phyloP scores from a whole-genome alignment of 768 basidiomycete species.

The Russula lepida region DNA sequence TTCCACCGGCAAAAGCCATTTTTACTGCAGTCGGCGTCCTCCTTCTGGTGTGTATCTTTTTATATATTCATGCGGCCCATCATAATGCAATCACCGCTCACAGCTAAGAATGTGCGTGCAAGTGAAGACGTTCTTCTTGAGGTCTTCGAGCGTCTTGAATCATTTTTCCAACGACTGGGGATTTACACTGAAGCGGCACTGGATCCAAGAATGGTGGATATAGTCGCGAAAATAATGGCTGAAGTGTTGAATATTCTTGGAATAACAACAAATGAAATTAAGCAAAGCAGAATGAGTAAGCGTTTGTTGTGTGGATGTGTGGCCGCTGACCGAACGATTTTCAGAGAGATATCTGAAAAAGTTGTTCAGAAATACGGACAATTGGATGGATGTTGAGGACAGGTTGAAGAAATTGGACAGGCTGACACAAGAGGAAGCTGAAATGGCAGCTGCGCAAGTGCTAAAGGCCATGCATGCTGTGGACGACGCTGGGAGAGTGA shows the following conservation, averaged over 20 bases:
- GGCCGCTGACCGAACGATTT: background rate
- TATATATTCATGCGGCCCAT: background rate
- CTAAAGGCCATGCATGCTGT: background rate
- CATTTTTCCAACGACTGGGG: background rate
- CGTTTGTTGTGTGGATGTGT: background rate
- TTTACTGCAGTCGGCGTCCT: background rate
- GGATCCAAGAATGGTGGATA: background rate
- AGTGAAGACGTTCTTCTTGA: background rate
- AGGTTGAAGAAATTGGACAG: background rate
- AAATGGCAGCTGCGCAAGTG: background rate
- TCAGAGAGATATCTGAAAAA: background rate
- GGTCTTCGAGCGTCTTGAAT: background rate
- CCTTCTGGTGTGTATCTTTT: background rate
- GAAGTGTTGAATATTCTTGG: background rate
- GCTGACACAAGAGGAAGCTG: background rate
- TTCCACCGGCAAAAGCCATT: background rate
- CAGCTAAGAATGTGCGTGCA: background rate
- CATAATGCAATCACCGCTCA: background rate
- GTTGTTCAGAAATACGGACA: background rate
- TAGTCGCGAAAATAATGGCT: background rate
- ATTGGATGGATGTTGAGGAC: too few relatives aligned
- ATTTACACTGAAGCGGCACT: background rate
- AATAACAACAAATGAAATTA: background rate
- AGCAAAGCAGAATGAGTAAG: background rate
- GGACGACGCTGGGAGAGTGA: background rate